Percentiles rank a stretch among this genome's conserved stretches.
These are phyloP conservation scores for Pistacia integerrima DNA, from an alignment of 345 rosid genomes.

Conservation along the genomic window DNA sequence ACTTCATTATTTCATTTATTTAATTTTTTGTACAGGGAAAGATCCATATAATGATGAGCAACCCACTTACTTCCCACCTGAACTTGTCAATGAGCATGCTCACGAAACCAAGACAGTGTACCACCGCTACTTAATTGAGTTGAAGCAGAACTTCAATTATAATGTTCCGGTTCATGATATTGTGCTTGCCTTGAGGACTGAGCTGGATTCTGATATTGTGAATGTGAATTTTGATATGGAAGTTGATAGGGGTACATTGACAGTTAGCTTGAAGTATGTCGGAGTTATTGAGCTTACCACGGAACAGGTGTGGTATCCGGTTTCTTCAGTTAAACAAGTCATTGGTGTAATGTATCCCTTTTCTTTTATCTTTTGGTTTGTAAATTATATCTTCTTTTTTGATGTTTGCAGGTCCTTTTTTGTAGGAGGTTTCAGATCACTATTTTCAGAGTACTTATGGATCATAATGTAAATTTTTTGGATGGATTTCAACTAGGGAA, in stretches of 20 bases:
- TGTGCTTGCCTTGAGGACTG: conserved; percentile 55
- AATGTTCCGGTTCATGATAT: conserved; percentile 46
- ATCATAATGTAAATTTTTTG: conserved; percentile 39
- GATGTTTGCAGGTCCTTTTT: conserved; percentile 47
- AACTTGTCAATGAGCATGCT: conserved; percentile 46
- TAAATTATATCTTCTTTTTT: conserved; percentile 2
- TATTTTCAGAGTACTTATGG: conserved; percentile 61
- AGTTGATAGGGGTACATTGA: conserved; percentile 53
- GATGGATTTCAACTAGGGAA: conserved; percentile 28
- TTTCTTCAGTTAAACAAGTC: not conserved
- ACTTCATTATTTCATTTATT: not conserved
- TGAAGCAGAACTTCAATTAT: conserved; percentile 44
- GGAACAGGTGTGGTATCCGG: conserved; percentile 39
- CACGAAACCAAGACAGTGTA: conserved; percentile 30
- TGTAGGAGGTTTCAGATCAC: conserved; percentile 72
- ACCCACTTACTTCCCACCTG: conserved; percentile 73
- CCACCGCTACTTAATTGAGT: conserved; percentile 56
- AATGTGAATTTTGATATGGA: conserved; percentile 46
- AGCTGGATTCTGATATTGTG: conserved; percentile 51
- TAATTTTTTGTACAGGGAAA: conserved; percentile 39
- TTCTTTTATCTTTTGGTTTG: not conserved
- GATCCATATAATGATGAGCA: conserved; percentile 50
- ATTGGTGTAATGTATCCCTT: not conserved
- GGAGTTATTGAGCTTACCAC: conserved; percentile 44
- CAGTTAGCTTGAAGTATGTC: conserved; percentile 47